Evolutionary conservation across 148 eudicot species (phyloP), one percentile per base, ranked within the genome.

Genomic region (Linanthus parryae): DNA sequence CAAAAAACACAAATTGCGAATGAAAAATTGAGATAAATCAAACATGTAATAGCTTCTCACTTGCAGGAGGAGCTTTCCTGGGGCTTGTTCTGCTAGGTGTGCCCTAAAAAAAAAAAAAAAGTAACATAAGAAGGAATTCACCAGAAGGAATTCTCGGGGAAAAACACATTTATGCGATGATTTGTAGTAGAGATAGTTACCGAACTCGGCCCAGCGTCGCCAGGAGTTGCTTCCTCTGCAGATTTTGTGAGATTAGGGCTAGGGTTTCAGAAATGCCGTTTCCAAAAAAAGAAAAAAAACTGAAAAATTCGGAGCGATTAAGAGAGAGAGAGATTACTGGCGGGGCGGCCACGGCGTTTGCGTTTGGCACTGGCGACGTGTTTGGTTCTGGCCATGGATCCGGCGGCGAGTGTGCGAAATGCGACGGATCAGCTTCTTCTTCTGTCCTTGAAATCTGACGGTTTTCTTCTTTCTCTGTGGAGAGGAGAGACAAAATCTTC

Each of bases 41-140:
- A 4, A 24, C 3, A 24, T 3, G 27, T 13, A 2, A 8, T 23
- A 1, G n/a, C 3, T 24, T 33, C 66, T 61, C 36, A 61, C 66
- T 39, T 4, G 51, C 9, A 44, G 52, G 63, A 47, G 54, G 36
- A 54, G 59, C 24, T 18, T 3, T 37, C 43, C 66, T 53, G 2
- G 45, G 14, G 37, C 52, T 43, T 42, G 19, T 62, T 62, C 44
- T 62, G 31, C 13, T 35, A 35, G 52, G 29, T 8, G 37, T 10
- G 59, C 54, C 59, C 19, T 7, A 44, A 54, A 30, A 9, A 10
- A 21, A 1, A 19, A 23, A n/a, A n/a, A n/a, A n/a, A n/a, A n/a
- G n/a, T n/a, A n/a, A n/a, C n/a, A n/a, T n/a, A n/a, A n/a, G n/a
- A n/a, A n/a, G n/a, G n/a, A n/a, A n/a, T n/a, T n/a, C n/a, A n/a